These are phyloP conservation scores for Cucurbita maxima DNA, from an alignment of 306 rosid species.

Conservation along the genomic window DNA sequence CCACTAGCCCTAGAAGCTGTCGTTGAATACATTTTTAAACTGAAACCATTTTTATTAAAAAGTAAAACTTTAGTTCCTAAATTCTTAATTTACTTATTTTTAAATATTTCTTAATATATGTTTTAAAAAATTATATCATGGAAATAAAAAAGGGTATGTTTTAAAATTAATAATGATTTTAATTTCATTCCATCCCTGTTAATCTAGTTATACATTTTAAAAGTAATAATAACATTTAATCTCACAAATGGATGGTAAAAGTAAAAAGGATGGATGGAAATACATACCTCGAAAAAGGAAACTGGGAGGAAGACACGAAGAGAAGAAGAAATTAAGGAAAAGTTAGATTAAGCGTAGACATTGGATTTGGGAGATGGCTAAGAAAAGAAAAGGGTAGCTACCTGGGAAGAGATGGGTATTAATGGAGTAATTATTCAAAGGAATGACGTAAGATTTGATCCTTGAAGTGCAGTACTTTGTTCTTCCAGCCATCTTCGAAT, in stretches of 20 bases:
- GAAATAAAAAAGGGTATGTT: no score
- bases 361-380: not conserved
- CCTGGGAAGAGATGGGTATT: slow-evolving; percentile 67
- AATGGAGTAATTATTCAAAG: slow-evolving; percentile 59
- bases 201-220: no score
- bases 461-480: slow-evolving; percentile 87
- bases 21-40: no score
- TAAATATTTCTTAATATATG: no score
- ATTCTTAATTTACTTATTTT: no score
- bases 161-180: no score
- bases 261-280: not conserved
- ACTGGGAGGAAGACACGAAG: slow-evolving; percentile 34
- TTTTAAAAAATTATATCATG: no score
- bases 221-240: no score
- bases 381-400: slow-evolving; percentile 9
- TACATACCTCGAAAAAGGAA: slow-evolving; percentile 88
- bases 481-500: slow-evolving; percentile 70
- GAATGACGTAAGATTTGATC: slow-evolving; percentile 76
- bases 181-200: no score
- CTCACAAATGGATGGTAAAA: no score
- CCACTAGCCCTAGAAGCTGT: slow-evolving; percentile 60
- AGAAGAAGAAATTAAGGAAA: slow-evolving; percentile 5
- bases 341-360: not conserved
- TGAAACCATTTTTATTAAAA: no score
- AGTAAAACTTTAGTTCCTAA: no score